Conservation (phyloP, 331 rosid species). For the Malus hybrid region DNA sequence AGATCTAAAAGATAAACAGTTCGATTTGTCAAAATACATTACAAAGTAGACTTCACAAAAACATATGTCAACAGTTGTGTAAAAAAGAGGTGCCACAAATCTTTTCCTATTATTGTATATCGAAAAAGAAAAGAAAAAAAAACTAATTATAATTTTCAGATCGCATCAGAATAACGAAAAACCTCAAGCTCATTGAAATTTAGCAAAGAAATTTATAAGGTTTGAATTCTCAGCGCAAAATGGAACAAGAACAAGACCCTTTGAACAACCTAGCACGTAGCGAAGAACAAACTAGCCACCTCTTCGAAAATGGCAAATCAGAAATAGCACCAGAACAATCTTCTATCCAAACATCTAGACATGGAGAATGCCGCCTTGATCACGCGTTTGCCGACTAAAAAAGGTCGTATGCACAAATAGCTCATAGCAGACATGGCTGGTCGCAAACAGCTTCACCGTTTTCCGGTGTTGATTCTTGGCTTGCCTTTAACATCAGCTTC, state of each 20-base stretch:
- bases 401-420: not conserved
- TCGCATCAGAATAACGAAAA: not conserved
- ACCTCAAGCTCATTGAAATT: not conserved
- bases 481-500: constrained; percentile 80
- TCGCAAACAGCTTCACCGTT: constrained; percentile 40
- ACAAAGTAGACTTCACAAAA: too few species aligned
- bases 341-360: not conserved
- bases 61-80: too few species aligned
- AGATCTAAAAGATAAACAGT: too few species aligned
- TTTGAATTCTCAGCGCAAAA: not conserved
- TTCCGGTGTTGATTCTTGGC: constrained; percentile 55
- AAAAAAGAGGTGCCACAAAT: too few species aligned
- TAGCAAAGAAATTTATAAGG: not conserved
- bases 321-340: not conserved
- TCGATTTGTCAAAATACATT: too few species aligned
- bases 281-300: not conserved
- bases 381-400: not conserved
- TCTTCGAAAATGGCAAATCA: not conserved
- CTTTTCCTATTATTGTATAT: too few species aligned
- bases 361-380: not conserved
- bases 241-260: not conserved
- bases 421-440: not conserved
- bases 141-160: not conserved
- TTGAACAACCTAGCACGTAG: not conserved
- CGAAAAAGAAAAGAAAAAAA: too few species aligned